Conservation (phyloP, 2,329 filamentous ascomycete genomes). For the Akanthomyces muscarius region DNA sequence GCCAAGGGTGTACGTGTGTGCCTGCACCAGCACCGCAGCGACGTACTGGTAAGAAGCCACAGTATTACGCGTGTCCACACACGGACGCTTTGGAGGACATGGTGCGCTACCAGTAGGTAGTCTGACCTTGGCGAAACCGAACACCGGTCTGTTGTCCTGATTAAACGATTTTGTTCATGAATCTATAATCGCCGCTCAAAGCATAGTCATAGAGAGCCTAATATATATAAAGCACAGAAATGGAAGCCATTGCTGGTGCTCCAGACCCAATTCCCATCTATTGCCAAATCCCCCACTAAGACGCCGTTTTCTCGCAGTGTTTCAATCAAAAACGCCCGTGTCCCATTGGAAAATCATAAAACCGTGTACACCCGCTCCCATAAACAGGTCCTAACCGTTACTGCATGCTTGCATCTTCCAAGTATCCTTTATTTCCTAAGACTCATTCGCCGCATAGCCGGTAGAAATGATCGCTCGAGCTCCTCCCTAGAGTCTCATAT, state of each 20-base stretch:
- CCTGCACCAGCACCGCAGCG: neutral
- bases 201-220: neutral
- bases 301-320: constrained; percentile 8
- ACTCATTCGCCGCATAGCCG: neutral
- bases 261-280: neutral
- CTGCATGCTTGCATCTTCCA: neutral
- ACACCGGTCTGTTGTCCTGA: neutral
- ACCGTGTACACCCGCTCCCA: neutral
- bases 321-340: neutral
- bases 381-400: neutral
- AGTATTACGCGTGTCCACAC: neutral
- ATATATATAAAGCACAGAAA: neutral
- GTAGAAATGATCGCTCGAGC: neutral
- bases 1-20: neutral
- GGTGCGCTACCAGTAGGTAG: neutral
- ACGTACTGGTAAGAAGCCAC: neutral
- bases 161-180: neutral
- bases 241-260: neutral
- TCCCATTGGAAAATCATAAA: neutral
- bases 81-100: neutral
- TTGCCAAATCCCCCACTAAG: neutral
- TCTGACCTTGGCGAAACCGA: neutral
- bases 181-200: constrained; percentile 2
- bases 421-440: neutral
- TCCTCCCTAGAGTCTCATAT: constrained; percentile 36